These are phyloP conservation scores for Penicillium sp. DNA, from an alignment of 2,329 filamentous ascomycete species.

Conservation along the genomic window DNA sequence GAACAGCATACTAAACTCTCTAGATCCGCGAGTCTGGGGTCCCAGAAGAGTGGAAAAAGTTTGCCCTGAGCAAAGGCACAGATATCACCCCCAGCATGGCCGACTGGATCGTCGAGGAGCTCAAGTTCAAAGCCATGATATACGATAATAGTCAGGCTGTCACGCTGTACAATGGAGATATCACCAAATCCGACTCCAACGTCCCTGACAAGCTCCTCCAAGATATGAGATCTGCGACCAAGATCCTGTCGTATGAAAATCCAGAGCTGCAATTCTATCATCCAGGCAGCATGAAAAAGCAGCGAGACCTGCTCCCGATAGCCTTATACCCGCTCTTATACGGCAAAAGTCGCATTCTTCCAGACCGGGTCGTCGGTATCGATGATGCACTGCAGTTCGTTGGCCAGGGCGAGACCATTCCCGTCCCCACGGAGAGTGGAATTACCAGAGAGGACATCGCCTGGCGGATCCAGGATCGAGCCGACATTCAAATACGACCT, in stretches of 20 bases:
- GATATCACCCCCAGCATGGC: conserved; percentile 36
- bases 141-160: conserved; percentile 41
- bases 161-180: conserved; percentile 45
- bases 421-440: conserved; percentile 25
- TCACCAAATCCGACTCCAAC: conserved; percentile 52
- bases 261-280: conserved; percentile 55
- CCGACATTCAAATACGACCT: conserved; percentile 27
- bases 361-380: conserved; percentile 22
- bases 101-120: conserved; percentile 44
- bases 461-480: conserved; percentile 26
- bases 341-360: conserved; percentile 29
- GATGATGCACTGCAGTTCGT: conserved; percentile 23
- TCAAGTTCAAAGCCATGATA: conserved; percentile 49
- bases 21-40: conserved; percentile 32
- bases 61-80: conserved; percentile 14
- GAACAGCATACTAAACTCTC: neutral
- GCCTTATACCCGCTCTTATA: conserved; percentile 56
- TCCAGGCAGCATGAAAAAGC: conserved; percentile 50
- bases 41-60: conserved; percentile 30
- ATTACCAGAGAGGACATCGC: conserved; percentile 30
- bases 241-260: conserved; percentile 49
- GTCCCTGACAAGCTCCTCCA: conserved; percentile 39
- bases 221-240: conserved; percentile 43
- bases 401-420: conserved; percentile 25
- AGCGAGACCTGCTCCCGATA: conserved; percentile 60